Base-by-base conservation (phyloP, 805 yeast species). In the Pichia insulana region DNA sequence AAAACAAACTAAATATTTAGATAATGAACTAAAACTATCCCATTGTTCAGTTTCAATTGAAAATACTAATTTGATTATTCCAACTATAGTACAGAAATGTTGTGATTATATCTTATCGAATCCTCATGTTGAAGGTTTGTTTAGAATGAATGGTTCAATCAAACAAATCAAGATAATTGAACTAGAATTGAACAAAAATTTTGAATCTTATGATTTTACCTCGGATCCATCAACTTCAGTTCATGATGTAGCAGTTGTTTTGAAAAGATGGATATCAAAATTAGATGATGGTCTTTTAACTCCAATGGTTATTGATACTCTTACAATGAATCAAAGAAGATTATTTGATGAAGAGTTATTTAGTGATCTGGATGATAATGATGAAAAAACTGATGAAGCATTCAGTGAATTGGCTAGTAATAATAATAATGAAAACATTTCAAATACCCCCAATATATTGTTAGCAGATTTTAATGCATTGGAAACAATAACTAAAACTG, bases 221-320 rank as follows among this genome's bases (percentile, higher is more conserved):
- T 28, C 33, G 18, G 54, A 51, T 20, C 34, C 37, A 7, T 33
- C 3, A 53, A 41, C 45, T 3, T 56, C 58, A 32, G 40, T 56
- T n/a, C 62, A 61, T 47, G 68, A 64, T 47, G 62, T 58, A 9
- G 61, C 67, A 4, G 64, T 62, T 55, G 46, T 64, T 17, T 49
- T 64, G 46, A 64, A 64, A 46, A 53, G 68, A 44, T 64, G 62
- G 61, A 49, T 64, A 9, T 50, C 60, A 2, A 55, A 55, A 42
- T 46, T 62, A 34, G 57, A 53, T 5, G 53, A 55, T 34, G 63
- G 61, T 8, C 43, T 63, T 15, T 53, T 63, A n/a, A 52, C 62
- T 13, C 16, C 48, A 3, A 45, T 49, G 5, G 56, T 58, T 16
- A 51, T 52, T 37, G 32, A 39, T 30, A 3, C 9, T 10, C 33